These are phyloP conservation scores for Apiosordaria backusii DNA, from an alignment of 495 filamentous ascomycete genomes.

Conservation along the genomic window DNA sequence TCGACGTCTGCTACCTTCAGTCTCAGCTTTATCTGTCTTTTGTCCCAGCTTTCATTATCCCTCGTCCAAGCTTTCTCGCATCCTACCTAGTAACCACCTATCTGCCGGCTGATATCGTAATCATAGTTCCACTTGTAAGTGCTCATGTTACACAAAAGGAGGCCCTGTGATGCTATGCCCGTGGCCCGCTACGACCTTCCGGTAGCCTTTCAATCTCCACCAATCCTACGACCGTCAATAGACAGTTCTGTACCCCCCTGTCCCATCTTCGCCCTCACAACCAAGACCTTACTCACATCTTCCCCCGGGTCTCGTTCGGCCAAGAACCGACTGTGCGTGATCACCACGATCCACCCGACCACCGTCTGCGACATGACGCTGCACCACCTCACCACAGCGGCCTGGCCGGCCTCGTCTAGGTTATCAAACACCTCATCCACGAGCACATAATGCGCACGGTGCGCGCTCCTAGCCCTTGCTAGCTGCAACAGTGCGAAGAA, in stretches of 20 bases:
- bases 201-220: background rate
- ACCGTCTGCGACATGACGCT: conserved; percentile 5
- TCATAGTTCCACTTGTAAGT: too few species aligned
- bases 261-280: background rate
- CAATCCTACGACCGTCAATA: background rate
- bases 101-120: too few species aligned
- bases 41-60: too few species aligned
- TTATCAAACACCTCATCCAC: conserved; percentile 37
- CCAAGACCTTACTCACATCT: background rate
- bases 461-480: conserved; percentile 23
- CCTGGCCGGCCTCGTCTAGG: conserved; percentile 20
- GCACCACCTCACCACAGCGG: background rate
- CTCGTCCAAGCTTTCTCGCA: too few species aligned
- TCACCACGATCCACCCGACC: conserved; percentile 5
- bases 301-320: background rate
- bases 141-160: too few species aligned
- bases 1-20: too few species aligned
- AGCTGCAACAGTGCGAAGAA: conserved; percentile 36
- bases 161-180: too few species aligned
- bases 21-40: too few species aligned
- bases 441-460: conserved; percentile 33
- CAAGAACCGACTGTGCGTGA: conserved; percentile 2
- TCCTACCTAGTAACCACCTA: too few species aligned
- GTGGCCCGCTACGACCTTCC: too few species aligned
- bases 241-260: background rate